Base-by-base conservation (phyloP, 2,329 filamentous ascomycete species). In the Colletotrichum tofieldiae region DNA sequence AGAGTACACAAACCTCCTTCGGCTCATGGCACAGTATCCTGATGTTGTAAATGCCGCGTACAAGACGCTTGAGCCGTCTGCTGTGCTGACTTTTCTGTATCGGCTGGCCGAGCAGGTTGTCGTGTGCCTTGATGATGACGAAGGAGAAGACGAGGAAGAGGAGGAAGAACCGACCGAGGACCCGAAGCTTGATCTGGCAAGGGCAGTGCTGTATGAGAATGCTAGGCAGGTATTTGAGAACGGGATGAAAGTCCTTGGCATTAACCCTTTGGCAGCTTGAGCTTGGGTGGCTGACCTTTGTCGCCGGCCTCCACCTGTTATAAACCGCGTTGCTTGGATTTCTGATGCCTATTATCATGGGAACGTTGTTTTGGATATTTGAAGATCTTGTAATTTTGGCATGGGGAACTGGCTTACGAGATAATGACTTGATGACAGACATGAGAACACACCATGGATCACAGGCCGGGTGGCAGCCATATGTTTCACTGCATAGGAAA, bases 31-130 rank as follows among this genome's bases (percentile, higher is more conserved):
- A 0, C 87, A 90, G 69, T 93, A 90, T 83, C 91, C 91, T 0
- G 92, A 93, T 71, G 87, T 91, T 1, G 87, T 92, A 49, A 77
- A 88, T 72, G 89, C 91, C 71, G 91, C 91, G 0, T 83, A 88
- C 79, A 92, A 89, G 82, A 92, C 89, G 0, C 86, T 91, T n/a
- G 92, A 93, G 76, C 91, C 91, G 0, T 86, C 90, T 2, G 91
- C 90, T 0, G 86, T 93, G n/a, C 82, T 93, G 37, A 89, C 86
- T 1, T 93, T 93, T 77, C 82, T 93, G 55, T 65, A 65, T 60
- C 63, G 70, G 29, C 29, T 73, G 29, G 65, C 64, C 2, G 69
- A 72, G 9, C 63, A 65, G 32, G 26, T 73, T 3, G 35, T 71
- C 0, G 14, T 61, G 16, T 71, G 67, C 20, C 67, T 73, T 5